phyloP scores from a whole-genome alignment of 78 protist genomes.

The Dictyostelium capitatum region DNA sequence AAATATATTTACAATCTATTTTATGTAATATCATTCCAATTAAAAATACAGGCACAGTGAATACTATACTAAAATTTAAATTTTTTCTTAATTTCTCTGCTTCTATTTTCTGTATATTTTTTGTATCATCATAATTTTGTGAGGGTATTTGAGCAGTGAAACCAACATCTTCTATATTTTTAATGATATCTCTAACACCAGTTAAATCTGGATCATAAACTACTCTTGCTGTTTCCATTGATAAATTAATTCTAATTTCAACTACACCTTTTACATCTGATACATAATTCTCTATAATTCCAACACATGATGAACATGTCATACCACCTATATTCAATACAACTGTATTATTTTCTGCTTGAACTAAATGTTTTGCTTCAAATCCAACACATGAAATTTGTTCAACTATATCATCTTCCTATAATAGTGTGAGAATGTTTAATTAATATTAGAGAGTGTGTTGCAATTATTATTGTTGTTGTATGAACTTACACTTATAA shows the following conservation, averaged over 20 bases:
- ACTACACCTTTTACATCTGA: conserved; percentile 31
- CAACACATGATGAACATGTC: conserved; percentile 87
- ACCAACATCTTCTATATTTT: conserved; percentile 76
- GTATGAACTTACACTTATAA: conserved; percentile 62
- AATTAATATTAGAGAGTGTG: no score
- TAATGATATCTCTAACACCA: conserved; percentile 67
- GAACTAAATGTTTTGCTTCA: conserved; percentile 54
- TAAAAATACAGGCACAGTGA: conserved; percentile 72
- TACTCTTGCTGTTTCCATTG: conserved; percentile 48
- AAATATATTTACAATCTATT: conserved; percentile 18
- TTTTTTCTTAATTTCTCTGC: conserved; percentile 22
- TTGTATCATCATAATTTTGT: conserved; percentile 32
- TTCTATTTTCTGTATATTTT: conserved; percentile 62
- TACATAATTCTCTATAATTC: conserved; percentile 65
- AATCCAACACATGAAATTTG: conserved; percentile 53
- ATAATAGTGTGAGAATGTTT: neutral
- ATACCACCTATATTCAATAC: conserved; percentile 77
- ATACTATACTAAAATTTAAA: conserved; percentile 15
- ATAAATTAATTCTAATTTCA: conserved; percentile 67
- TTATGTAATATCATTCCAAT: conserved; percentile 75
- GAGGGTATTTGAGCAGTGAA: conserved; percentile 75
- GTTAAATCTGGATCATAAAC: conserved; percentile 66
- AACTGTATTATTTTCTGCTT: conserved; percentile 59
- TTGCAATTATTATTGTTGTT: neutral
- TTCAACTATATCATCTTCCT: conserved; percentile 66